A percentile compares a stretch with the other conserved stretches of the same genome.
These are phyloP conservation scores for Lactarius quietus DNA, from an alignment of 768 basidiomycete genomes.

Conservation along the genomic window DNA sequence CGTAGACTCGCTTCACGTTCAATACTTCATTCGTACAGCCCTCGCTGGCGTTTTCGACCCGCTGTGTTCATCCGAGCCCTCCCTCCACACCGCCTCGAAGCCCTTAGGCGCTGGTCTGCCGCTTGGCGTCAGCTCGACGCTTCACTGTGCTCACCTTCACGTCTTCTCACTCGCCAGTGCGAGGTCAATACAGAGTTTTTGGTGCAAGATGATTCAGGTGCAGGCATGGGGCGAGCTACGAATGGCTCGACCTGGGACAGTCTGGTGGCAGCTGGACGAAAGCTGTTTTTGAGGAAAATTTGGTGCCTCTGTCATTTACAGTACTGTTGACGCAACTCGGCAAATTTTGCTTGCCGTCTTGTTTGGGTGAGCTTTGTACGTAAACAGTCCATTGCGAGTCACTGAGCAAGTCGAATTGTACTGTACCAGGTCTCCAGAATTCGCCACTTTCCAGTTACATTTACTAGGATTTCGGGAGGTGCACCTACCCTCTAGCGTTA, in stretches of 20 bases:
- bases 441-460: constrained; percentile 8
- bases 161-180: neutral
- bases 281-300: neutral
- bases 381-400: neutral
- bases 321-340: neutral
- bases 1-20: neutral
- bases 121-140: neutral
- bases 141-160: neutral
- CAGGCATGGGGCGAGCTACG: neutral
- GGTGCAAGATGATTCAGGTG: neutral
- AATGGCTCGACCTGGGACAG: constrained; percentile 9
- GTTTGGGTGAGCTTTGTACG: neutral
- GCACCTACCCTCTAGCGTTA: neutral
- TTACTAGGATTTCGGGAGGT: constrained; percentile 7
- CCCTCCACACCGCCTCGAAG: neutral
- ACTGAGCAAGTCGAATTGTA: neutral
- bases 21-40: constrained; percentile 2
- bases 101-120: neutral
- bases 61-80: neutral
- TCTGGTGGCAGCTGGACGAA: neutral
- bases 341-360: constrained; percentile 1
- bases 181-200: neutral
- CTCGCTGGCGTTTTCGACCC: constrained; percentile 7
- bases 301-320: neutral
- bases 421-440: neutral